Base-by-base conservation (phyloP, 768 basidiomycete species). In the Hortiboletus campestris region DNA sequence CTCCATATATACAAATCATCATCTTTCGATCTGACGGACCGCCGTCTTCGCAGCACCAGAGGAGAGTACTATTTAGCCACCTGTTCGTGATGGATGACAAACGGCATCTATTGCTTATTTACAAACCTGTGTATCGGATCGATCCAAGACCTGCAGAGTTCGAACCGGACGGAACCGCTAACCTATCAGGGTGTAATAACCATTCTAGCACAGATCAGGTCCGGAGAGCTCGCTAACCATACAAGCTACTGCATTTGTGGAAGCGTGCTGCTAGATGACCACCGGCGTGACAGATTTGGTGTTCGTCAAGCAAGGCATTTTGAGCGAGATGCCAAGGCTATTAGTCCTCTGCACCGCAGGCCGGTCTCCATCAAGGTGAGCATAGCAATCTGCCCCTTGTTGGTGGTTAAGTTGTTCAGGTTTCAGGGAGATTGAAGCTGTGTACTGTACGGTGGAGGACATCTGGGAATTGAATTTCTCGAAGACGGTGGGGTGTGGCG, bases 191-290 rank as follows among this genome's bases (percentile, higher is more conserved):
- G 74, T 51, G 70, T 68, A 29, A 71, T 69, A 34, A 63, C 64
- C n/a, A 59, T 74, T 14, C 41, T 66, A 29, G 59, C 55, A 36
- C 48, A 53, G 14, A 68, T 74, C 31, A 58, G 61, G 29, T 48
- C 44, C 32, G 67, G 65, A 34, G 40, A 67, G 46, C 63, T 68
- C 39, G 70, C 67, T 8, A 4, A 63, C 71, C 25, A 71, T 72
- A 16, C 66, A 74, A 13, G 71, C 75, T 2, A 58, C 61, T 14
- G 76, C 75, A 14, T 80, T 75, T 63, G 72, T 36, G 59, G 53
- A 76, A 77, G 58, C 61, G 76, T n/a, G 78, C 75, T 5, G 72
- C 71, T 29, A 72, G 58, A 62, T 78, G 46, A 53, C 62, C 31
- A 57, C 54, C 42, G 68, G 66, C 45, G 54, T 67, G 34, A 70